These are phyloP conservation scores for Pseudonitzschia delicatissima DNA, from an alignment of 108 stramenopile genomes.

Conservation along the genomic window DNA sequence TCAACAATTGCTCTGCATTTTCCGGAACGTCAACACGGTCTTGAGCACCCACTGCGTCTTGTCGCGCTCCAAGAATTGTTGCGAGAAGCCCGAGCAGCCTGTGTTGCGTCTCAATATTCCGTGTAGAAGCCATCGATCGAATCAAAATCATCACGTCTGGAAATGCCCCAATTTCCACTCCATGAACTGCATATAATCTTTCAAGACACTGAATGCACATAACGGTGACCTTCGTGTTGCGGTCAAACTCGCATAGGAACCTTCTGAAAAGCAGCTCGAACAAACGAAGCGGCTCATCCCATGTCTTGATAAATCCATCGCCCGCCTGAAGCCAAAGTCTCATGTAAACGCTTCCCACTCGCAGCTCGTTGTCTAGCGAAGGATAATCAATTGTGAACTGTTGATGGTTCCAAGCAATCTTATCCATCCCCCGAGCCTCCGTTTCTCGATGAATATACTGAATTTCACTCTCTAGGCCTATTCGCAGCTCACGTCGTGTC, in stretches of 20 bases:
- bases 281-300: slow-evolving; percentile 70
- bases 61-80: slow-evolving; percentile 51
- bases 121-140: slow-evolving; percentile 58
- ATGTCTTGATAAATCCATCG: slow-evolving; percentile 61
- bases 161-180: slow-evolving; percentile 58
- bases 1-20: slow-evolving; percentile 73
- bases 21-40: slow-evolving; percentile 44
- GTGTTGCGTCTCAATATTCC: slow-evolving; percentile 67
- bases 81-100: slow-evolving; percentile 61
- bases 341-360: slow-evolving; percentile 78
- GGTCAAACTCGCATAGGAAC: slow-evolving; percentile 72
- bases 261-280: slow-evolving; percentile 73
- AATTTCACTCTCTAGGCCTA: slow-evolving; percentile 70
- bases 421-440: slow-evolving; percentile 46
- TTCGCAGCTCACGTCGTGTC: slow-evolving; percentile 70
- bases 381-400: slow-evolving; percentile 77
- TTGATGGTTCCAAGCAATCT: slow-evolving; percentile 82
- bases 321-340: slow-evolving; percentile 73
- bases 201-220: slow-evolving; percentile 72
- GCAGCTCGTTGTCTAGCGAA: slow-evolving; percentile 58
- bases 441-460: slow-evolving; percentile 51
- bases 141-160: slow-evolving; percentile 74
- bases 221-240: slow-evolving; percentile 53
- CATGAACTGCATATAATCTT: slow-evolving; percentile 63
- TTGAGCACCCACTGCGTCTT: slow-evolving; percentile 34